Base-by-base conservation (phyloP, 768 basidiomycete species). In the Boletus coccyginus region DNA sequence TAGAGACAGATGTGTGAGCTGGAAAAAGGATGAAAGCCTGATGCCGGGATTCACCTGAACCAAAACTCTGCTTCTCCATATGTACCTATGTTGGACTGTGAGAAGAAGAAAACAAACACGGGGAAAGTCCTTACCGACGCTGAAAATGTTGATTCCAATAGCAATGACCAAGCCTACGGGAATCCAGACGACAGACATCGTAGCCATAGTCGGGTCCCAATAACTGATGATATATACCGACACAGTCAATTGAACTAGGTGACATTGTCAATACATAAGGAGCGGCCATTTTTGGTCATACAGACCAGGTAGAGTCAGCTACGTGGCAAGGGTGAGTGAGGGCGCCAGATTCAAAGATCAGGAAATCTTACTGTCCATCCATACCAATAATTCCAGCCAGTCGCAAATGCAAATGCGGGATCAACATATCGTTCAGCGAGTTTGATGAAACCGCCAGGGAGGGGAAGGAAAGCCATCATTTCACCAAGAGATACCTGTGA, bases 341-440 rank as follows among this genome's bases (percentile, higher is more conserved):
- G 16, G 32, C 10, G 21, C 16, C 47, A 32, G 12, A 27, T 8
- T 47, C 4, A 16, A 54, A 16, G 10, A 11, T 10, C 2, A 14
- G n/a, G 11, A 12, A 1, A 35, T 33, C 46, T 48, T n/a, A 54
- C 53, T 16, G 31, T 19, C 53, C 53, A 54, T 33, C 41, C 39
- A 29, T 41, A 54, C 53, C 53, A 54, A 19, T 54, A 54, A 35
- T 54, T 54, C 53, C 53, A 54, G 7, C 53, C 53, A 1, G 17
- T 47, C 9, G 53, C 53, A 33, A 53, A 47, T 2, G 53, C 53
- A 35, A 53, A 53, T 1, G 53, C 45, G 7, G 53, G 53, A 27
- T 53, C 53, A 10, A 53, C 39, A 8, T 47, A 53, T 17, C 53
- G 52, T 8, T 52, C 52, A 2, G 52, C 52, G 10, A 52, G 52